Percentiles rank a stretch among this genome's conserved stretches.
Conservation (phyloP, 139 green algal genomes). For the Nannochloris sp. region DNA sequence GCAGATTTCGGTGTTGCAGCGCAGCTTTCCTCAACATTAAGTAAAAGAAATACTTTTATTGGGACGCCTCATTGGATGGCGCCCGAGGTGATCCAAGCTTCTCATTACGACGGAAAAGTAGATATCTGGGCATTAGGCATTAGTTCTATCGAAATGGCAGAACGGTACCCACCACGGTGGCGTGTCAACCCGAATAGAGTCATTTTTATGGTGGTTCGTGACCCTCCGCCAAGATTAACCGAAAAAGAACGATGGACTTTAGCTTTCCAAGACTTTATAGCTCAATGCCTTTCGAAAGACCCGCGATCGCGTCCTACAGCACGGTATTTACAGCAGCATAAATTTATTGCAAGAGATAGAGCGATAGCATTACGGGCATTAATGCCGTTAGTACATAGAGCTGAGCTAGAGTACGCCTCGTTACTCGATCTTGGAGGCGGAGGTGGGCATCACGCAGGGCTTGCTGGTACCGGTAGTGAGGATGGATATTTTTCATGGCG, state of each 20-base stretch:
- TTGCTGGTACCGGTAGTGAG: background rate
- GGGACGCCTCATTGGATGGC: slow-evolving; percentile 97
- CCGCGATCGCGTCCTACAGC: slow-evolving; percentile 55
- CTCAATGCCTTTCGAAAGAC: slow-evolving; percentile 76
- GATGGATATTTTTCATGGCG: background rate
- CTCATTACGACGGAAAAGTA: slow-evolving; percentile 88
- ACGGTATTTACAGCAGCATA: slow-evolving; percentile 50
- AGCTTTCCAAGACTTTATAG: slow-evolving; percentile 78
- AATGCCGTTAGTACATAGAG: slow-evolving; percentile 32
- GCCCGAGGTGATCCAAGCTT: slow-evolving; percentile 88
- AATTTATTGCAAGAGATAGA: slow-evolving; percentile 24
- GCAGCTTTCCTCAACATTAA: slow-evolving; percentile 73
- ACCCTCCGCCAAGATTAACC: slow-evolving; percentile 62
- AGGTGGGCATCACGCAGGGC: background rate
- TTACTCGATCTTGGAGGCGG: too few species aligned
- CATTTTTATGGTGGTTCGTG: slow-evolving; percentile 90
- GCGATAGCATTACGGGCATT: slow-evolving; percentile 10
- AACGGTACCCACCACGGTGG: slow-evolving; percentile 74
- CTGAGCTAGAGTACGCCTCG: background rate
- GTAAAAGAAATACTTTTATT: slow-evolving; percentile 93
- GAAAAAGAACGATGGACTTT: slow-evolving; percentile 62
- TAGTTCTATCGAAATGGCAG: slow-evolving; percentile 87
- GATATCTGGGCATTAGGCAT: slow-evolving; percentile 92
- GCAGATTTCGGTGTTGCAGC: slow-evolving; percentile 49
- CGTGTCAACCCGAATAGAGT: slow-evolving; percentile 85